Conservation (phyloP, 2,329 filamentous ascomycete species). For the Aspergillus cejpii region DNA sequence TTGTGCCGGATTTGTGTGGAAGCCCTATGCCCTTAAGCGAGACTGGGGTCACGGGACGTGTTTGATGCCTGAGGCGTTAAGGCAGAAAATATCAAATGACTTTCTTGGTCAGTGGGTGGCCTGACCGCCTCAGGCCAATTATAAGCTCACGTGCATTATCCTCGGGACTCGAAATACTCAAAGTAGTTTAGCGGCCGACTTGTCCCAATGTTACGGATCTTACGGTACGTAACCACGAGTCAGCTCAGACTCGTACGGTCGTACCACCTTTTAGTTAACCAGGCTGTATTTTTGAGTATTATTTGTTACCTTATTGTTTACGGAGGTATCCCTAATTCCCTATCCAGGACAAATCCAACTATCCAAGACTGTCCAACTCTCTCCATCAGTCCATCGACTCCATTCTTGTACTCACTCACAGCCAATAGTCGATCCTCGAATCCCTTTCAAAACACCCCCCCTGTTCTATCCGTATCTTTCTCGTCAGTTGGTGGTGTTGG, state of each 20-base stretch:
- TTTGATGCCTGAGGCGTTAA: slow-evolving; percentile 10
- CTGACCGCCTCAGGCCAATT: slow-evolving; percentile 9
- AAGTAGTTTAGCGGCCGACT: slow-evolving; percentile 18
- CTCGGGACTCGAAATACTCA: neutral
- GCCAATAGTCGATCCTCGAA: slow-evolving; percentile 19
- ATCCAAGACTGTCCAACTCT: neutral
- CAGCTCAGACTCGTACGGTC: neutral
- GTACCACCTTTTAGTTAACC: neutral
- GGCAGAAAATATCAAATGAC: neutral
- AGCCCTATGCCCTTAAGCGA: slow-evolving; percentile 40
- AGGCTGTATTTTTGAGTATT: no score
- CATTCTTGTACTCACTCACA: slow-evolving; percentile 9
- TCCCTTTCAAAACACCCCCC: slow-evolving; percentile 8
- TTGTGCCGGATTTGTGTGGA: slow-evolving; percentile 33
- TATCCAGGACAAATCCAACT: no score
- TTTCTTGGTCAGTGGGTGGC: slow-evolving; percentile 12
- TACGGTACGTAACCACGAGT: slow-evolving; percentile 19
- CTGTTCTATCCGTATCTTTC: slow-evolving; percentile 22
- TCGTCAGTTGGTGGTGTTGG: slow-evolving; percentile 11
- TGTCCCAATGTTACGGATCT: slow-evolving; percentile 17
- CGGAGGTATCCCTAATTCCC: no score
- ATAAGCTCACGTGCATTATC: slow-evolving; percentile 10
- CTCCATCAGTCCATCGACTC: no score
- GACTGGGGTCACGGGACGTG: slow-evolving; percentile 24
- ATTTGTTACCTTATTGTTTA: no score